These are phyloP conservation scores for Pseudofabraea citricarpa DNA, from an alignment of 2,329 filamentous ascomycete species.

Conservation along the genomic window DNA sequence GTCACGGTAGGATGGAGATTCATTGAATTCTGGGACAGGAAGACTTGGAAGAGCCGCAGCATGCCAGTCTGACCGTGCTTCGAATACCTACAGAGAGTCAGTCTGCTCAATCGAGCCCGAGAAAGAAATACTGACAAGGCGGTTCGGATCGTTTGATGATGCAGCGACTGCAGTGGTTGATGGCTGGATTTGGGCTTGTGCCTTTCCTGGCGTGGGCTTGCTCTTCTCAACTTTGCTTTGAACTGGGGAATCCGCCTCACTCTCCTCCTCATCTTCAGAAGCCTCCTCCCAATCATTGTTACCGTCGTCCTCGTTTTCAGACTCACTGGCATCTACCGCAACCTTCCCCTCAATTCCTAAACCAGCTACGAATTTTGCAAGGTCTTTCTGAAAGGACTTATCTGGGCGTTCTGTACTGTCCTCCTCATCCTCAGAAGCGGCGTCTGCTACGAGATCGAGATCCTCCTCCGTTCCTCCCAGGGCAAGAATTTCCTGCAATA, in stretches of 20 bases:
- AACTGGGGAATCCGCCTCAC: conserved; percentile 12
- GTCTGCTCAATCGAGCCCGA: conserved; percentile 14
- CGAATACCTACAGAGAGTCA: conserved; percentile 43
- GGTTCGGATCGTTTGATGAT: conserved; percentile 21
- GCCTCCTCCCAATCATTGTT: conserved; percentile 28
- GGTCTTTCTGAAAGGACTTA: conserved; percentile 43
- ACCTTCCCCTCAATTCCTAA: conserved; percentile 42
- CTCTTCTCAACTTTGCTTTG: conserved; percentile 4
- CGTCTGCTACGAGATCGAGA: conserved; percentile 53
- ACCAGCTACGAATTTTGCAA: conserved; percentile 46
- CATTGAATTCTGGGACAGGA: conserved; percentile 37
- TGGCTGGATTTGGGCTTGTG: background rate
- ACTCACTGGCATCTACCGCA: conserved; percentile 24
- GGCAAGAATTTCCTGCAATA: conserved; percentile 60
- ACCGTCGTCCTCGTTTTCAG: conserved; percentile 17
- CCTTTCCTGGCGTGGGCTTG: background rate
- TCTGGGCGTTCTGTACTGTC: conserved; percentile 28
- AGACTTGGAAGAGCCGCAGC: conserved; percentile 50
- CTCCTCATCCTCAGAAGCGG: conserved; percentile 45
- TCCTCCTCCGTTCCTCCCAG: conserved; percentile 63
- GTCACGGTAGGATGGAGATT: conserved; percentile 41
- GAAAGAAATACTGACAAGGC: conserved; percentile 24
- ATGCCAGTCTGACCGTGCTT: conserved; percentile 66
- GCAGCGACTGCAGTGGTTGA: too few relatives aligned
- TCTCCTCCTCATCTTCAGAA: conserved; percentile 29